These are phyloP conservation scores for Coemansia sp. DNA, from an alignment of 192 early-diverging fungal species.

Conservation along the genomic window DNA sequence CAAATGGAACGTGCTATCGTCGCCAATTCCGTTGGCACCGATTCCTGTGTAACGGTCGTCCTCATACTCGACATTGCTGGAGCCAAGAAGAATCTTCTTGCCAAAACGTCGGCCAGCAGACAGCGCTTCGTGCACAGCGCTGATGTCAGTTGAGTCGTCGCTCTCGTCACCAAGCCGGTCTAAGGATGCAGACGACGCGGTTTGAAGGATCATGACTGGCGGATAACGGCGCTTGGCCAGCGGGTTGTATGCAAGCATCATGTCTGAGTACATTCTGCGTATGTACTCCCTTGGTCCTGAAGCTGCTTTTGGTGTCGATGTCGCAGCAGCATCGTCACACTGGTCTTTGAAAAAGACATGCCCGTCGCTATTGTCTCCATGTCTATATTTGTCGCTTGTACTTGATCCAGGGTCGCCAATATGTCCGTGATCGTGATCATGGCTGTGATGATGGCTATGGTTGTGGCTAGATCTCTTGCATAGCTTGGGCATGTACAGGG, in stretches of 20 bases:
- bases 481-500: conserved; percentile 26
- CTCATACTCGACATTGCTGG: not conserved
- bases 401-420: not conserved
- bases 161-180: conserved; percentile 45
- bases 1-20: conserved; percentile 12
- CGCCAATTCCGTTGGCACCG: conserved; percentile 8
- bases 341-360: not conserved
- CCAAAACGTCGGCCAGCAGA: conserved; percentile 26
- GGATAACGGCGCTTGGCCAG: conserved; percentile 19
- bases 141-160: conserved; percentile 6
- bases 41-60: conserved; percentile 39
- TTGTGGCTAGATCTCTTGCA: not conserved
- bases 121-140: conserved; percentile 20
- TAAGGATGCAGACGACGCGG: conserved; percentile 45
- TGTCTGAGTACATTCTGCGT: conserved; percentile 22
- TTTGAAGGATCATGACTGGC: conserved; percentile 49
- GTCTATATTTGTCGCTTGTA: not conserved
- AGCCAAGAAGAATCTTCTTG: conserved; percentile 22
- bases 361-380: not conserved
- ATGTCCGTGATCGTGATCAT: not conserved
- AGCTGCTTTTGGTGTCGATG: not conserved
- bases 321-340: not conserved
- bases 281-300: conserved; percentile 10
- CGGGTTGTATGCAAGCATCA: conserved; percentile 37
- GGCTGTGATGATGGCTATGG: not conserved